Evolutionary conservation across 345 rosid genomes (phyloP).

Genomic region (Laguncularia racemosa): DNA sequence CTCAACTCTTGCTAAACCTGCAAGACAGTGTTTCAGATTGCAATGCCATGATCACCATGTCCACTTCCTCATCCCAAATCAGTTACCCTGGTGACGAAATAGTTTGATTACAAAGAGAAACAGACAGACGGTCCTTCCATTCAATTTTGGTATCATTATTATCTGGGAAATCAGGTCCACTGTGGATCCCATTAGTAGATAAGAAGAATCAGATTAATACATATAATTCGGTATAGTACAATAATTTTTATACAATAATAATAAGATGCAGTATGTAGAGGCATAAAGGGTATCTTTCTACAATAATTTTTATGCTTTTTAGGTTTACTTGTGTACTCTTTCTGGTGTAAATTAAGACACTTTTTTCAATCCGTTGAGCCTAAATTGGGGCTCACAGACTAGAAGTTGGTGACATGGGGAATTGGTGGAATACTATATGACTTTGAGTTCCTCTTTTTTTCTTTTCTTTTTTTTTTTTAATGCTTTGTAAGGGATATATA

Average conservation of each 20-base stretch:
- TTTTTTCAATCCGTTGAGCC: too few species aligned
- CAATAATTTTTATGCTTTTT: too few species aligned
- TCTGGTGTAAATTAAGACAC: too few species aligned
- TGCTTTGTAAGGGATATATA: constrained; percentile 3
- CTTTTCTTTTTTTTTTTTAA: too few species aligned
- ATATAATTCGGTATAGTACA: neutral
- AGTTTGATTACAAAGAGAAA: constrained; percentile 15
- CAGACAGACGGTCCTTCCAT: constrained; percentile 14
- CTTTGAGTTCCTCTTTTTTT: neutral
- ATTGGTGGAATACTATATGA: neutral
- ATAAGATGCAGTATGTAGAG: too few species aligned
- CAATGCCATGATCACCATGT: constrained; percentile 45
- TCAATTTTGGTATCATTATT: constrained; percentile 15
- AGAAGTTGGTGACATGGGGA: too few species aligned
- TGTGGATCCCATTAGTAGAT: neutral
- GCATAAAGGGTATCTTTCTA: too few species aligned
- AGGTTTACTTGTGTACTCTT: too few species aligned
- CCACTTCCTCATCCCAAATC: constrained; percentile 60
- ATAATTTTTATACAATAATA: too few species aligned
- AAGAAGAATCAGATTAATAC: neutral
- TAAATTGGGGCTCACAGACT: too few species aligned
- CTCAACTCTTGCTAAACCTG: constrained; percentile 64
- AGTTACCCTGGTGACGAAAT: constrained; percentile 28
- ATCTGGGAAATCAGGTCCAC: neutral
- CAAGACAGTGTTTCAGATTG: constrained; percentile 92